Base-by-base conservation (phyloP, 805 yeast species). In the Saturnispora kantuleensis region DNA sequence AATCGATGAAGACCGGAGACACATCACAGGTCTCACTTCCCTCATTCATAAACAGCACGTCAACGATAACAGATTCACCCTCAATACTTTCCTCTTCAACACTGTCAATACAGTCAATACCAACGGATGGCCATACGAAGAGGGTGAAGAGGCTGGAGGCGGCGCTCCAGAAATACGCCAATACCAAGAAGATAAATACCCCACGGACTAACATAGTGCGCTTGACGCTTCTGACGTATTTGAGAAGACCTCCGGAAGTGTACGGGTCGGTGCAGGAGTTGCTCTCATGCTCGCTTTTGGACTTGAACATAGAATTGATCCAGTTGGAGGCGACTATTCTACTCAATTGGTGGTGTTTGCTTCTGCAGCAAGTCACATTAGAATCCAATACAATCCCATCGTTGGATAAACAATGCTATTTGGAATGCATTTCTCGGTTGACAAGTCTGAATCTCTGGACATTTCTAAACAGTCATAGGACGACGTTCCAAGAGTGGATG, bases 291-390 rank as follows among this genome's bases (percentile, higher is more conserved):
- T 34, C 49, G 4, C 6, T 43, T 2, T 5, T 30, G 2, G 50
- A 49, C 33, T 31, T 48, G 18, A 48, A 49, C 17, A 30, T 39
- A 3, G 43, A 42, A 17, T 33, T 46, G 15, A 39, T 50, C 17
- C 26, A 35, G 4, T 16, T 45, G 7, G 45, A 45, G 16, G 38
- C 45, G 2, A 40, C 42, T 2, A 33, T 51, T 7, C 47, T 75
- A 13, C 51, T 69, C 9, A 66, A 64, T 51, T 77, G 81, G 81
- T 76, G 81, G 81, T 52, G 60, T n/a, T 62, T 70, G n/a, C 55
- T 76, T 12, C 52, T 76, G 13, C 44, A 47, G 6, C 50, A 61
- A 3, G 10, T 46, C n/a, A 52, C 62, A 32, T 45, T 53, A n/a
- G 65, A 61, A 37, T 44, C 56, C 26, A 56, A 55, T 11, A 59